Percentiles rank a stretch among this genome's conserved stretches.
phyloP scores from a whole-genome alignment of 495 filamentous ascomycete genomes.

The Podospora didyma region DNA sequence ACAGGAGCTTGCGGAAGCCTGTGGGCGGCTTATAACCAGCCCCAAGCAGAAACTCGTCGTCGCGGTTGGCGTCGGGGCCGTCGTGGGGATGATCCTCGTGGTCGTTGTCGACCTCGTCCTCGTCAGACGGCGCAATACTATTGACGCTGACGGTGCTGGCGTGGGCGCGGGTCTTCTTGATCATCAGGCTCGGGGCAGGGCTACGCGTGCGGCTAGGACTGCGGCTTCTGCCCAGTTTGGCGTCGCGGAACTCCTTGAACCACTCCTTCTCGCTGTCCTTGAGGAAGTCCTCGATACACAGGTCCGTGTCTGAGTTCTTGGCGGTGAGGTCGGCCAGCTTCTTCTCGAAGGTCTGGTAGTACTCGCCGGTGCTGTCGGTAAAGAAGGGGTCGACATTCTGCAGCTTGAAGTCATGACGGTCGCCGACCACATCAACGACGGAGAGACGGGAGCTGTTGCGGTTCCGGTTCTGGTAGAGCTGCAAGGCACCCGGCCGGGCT shows the following conservation, averaged over 20 bases:
- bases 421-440: conserved; percentile 22
- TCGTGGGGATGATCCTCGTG: conserved; percentile 5
- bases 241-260: conserved; percentile 47
- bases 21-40: conserved; percentile 61
- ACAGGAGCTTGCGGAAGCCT: conserved; percentile 50
- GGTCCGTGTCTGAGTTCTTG: conserved; percentile 52
- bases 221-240: conserved; percentile 20
- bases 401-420: conserved; percentile 37
- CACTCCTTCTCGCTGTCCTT: conserved; percentile 60
- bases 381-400: conserved; percentile 64
- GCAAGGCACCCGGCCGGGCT: conserved; percentile 13
- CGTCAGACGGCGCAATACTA: conserved; percentile 24
- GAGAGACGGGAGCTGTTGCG: conserved; percentile 23
- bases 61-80: conserved; percentile 2
- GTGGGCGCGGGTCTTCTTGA: conserved; percentile 19
- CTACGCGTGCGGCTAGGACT: conserved; percentile 15
- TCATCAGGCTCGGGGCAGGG: conserved; percentile 10
- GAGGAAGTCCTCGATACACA: conserved; percentile 62
- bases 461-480: conserved; percentile 16
- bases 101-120: conserved; percentile 15
- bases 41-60: conserved; percentile 59
- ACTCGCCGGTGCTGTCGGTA: conserved; percentile 56
- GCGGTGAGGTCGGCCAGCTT: conserved; percentile 47
- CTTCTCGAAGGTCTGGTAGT: conserved; percentile 52
- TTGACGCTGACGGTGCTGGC: conserved; percentile 25